phyloP scores from a whole-genome alignment of 345 rosid species.

The Bretschneidera sinensis region DNA sequence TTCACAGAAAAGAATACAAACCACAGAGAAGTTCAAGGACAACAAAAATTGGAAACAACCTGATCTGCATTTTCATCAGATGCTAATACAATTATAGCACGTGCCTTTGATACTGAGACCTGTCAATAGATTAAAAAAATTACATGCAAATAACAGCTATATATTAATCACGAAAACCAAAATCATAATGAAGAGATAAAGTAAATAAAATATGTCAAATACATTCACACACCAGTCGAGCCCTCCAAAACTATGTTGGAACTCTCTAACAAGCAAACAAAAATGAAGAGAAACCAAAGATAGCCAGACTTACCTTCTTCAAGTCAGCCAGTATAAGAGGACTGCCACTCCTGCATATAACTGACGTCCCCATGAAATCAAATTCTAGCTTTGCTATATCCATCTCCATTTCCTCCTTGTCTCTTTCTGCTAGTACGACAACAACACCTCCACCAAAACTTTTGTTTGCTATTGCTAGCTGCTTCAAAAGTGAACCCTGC shows the following conservation, averaged over 20 bases:
- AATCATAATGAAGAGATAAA: background rate
- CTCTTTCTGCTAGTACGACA: constrained; percentile 87
- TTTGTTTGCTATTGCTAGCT: constrained; percentile 89
- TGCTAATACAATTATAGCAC: constrained; percentile 80
- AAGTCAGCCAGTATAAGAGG: constrained; percentile 84
- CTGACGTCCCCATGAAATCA: constrained; percentile 88
- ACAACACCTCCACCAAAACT: constrained; percentile 86
- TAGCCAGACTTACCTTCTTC: constrained; percentile 49
- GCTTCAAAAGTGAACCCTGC: constrained; percentile 92
- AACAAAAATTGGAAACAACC: constrained; percentile 35
- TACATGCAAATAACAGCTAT: background rate
- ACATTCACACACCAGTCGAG: background rate
- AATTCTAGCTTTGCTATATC: constrained; percentile 84
- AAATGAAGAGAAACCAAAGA: background rate
- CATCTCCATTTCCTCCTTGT: constrained; percentile 93
- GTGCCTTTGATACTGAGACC: constrained; percentile 92
- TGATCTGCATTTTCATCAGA: constrained; percentile 94
- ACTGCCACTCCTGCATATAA: constrained; percentile 93
- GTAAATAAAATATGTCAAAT: background rate
- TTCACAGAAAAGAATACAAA: constrained; percentile 13
- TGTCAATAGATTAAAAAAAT: constrained; percentile 19
- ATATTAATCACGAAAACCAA: background rate
- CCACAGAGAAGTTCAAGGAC: background rate
- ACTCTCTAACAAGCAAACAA: too few species aligned
- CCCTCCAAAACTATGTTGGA: background rate